phyloP scores from a whole-genome alignment of 2,329 filamentous ascomycete genomes.

The Coleophoma crateriformis region DNA sequence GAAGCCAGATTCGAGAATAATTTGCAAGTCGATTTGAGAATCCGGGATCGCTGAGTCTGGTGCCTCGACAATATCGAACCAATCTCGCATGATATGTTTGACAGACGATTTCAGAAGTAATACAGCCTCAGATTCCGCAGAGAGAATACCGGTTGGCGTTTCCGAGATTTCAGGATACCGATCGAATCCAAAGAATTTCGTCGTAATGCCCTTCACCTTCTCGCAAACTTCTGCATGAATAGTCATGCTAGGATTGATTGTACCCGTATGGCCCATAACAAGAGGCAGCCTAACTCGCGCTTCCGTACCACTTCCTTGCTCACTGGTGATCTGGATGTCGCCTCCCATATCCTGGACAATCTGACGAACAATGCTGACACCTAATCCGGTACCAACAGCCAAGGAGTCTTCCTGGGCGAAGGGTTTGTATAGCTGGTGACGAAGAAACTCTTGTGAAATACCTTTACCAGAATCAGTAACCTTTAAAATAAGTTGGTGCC shows the following conservation, averaged over 20 bases:
- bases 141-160: conserved; percentile 23
- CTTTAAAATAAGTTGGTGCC: conserved; percentile 29
- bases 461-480: conserved; percentile 60
- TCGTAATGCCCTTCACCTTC: conserved; percentile 12
- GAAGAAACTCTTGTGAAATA: conserved; percentile 56
- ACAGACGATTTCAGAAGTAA: conserved; percentile 19
- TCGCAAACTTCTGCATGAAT: conserved; percentile 12
- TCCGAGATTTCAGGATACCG: conserved; percentile 23
- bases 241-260: conserved; percentile 6
- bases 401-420: conserved; percentile 59
- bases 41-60: neutral
- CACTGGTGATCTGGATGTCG: conserved; percentile 49
- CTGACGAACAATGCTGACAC: conserved; percentile 55
- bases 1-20: conserved; percentile 22
- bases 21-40: conserved; percentile 14
- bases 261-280: conserved; percentile 1
- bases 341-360: conserved; percentile 57
- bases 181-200: conserved; percentile 20
- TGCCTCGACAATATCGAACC: conserved; percentile 19
- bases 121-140: conserved; percentile 17
- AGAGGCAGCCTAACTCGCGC: conserved; percentile 28
- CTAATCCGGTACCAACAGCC: conserved; percentile 55
- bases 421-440: conserved; percentile 53
- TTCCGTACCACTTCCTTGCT: conserved; percentile 48
- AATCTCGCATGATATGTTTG: conserved; percentile 12